phyloP scores from a whole-genome alignment of 352 stramenopile genomes.

The Halophytophthora polymorphica region DNA sequence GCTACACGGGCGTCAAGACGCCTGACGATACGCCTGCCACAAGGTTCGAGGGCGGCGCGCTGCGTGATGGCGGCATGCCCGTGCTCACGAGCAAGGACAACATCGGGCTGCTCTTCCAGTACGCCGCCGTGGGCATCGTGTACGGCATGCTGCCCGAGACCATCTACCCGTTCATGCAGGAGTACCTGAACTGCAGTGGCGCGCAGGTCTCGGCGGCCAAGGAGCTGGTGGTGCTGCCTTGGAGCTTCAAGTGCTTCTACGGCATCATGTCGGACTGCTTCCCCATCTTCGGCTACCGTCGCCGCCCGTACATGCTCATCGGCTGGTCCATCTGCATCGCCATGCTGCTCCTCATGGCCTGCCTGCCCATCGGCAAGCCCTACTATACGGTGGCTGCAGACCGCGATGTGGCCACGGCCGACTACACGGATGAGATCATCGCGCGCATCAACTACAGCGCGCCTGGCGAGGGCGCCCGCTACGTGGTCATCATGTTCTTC shows the following conservation, averaged over 20 bases:
- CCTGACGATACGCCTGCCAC: slow-evolving; percentile 16
- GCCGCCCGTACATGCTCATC: slow-evolving; percentile 61
- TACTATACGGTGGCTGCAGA: slow-evolving; percentile 45
- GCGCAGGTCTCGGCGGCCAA: slow-evolving; percentile 44
- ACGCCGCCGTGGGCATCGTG: slow-evolving; percentile 43
- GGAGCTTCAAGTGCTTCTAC: slow-evolving; percentile 65
- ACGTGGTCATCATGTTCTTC: slow-evolving; percentile 55
- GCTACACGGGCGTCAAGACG: slow-evolving; percentile 31
- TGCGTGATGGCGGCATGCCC: slow-evolving; percentile 32
- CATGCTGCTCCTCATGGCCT: slow-evolving; percentile 50
- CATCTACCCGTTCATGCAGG: slow-evolving; percentile 48
- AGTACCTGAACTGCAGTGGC: slow-evolving; percentile 53
- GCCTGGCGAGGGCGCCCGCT: slow-evolving; percentile 29
- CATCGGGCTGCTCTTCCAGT: slow-evolving; percentile 48
- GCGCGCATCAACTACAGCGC: slow-evolving; percentile 39
- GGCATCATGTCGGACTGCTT: slow-evolving; percentile 31
- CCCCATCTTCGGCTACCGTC: slow-evolving; percentile 53
- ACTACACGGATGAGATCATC: slow-evolving; percentile 29
- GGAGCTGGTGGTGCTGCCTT: slow-evolving; percentile 44
- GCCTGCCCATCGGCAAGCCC: slow-evolving; percentile 36
- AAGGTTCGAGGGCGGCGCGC: slow-evolving; percentile 30
- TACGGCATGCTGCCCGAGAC: slow-evolving; percentile 44
- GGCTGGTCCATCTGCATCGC: slow-evolving; percentile 45
- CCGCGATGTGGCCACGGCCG: slow-evolving; percentile 16
- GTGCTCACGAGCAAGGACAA: slow-evolving; percentile 34